Base-by-base conservation (phyloP, 805 yeast species). In the Ogataea ramenticola region DNA sequence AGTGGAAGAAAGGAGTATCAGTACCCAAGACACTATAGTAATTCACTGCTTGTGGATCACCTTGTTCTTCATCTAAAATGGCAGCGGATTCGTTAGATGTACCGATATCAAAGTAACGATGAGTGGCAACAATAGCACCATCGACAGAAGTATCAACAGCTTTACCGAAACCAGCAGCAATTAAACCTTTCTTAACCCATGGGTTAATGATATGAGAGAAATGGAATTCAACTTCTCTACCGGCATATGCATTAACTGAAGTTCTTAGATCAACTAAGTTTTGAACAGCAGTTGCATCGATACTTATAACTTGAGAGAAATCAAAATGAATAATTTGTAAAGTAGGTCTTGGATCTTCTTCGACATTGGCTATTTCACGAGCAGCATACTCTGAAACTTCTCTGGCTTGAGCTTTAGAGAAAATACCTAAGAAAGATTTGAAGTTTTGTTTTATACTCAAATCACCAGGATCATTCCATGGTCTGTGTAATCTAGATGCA, bases 401-500 rank as follows among this genome's bases (percentile, higher is more conserved):
- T 12, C 27, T 34, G 35, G 22, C 30, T 29, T 39, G 21, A 11
- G 22, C 24, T n/a, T 33, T 33, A 6, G 43, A 41, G 16, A 42
- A 37, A 6, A 36, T 15, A 19, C 20, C 27, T 9, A 42, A 34
- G n/a, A 34, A 41, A 14, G 39, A 15, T 11, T 35, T 34, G 27
- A 31, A 21, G 14, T 36, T 43, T 11, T 68, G 52, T 6, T 53
- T 61, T 60, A 69, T 64, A 38, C 56, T 60, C 48, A 72, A 65
- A 35, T 73, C 86, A 49, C 95, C 95, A 14, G 89, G 89, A 56
- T 89, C 91, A 59, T 89, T 89, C 96, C 96, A 90, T 17, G 96
- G 90, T 50, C 89, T 75, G 45, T 82, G 82, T 36, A 84, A 79
- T 26, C 66, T 56, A 46, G 68, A 51, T 53, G 68, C 57, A 45